Base-by-base conservation (phyloP, 2,329 filamentous ascomycete genomes). In the Fusarium subglutinans region DNA sequence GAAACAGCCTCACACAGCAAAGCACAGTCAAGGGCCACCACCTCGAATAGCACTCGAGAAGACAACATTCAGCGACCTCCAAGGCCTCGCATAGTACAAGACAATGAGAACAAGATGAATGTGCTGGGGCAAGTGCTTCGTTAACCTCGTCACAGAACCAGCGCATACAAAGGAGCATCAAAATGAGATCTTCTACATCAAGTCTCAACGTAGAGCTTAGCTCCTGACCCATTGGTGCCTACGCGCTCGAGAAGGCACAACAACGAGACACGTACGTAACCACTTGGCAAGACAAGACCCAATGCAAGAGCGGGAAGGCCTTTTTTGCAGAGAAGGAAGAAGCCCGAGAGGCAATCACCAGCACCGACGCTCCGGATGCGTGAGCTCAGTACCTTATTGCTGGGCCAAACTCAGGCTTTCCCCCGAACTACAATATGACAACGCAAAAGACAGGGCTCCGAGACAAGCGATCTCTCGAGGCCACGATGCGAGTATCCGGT, bases 401-500 rank as follows among this genome's bases (percentile, higher is more conserved):
- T 51, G 15, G 48, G 30, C 17, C 50, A 53, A 51, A 35, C 3
- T 17, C 33, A 35, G 33, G 33, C 33, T 35, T 35, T 35, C 33
- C 14, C 33, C 33, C 14, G 14, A 35, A 35, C 14, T 35, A 17
- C 14, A 35, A 35, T 35, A 35, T 35, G 14, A 8, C 14, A 35
- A 35, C 33, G 33, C 33, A 35, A 35, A 35, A 8, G 33, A 35
- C 14, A 35, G 33, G 33, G 14, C 14, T 35, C 12, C 15, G 6
- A 24, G 10, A 35, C 2, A 2, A 35, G 30, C 20, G 30, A n/a
- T 12, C 12, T 18, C 8, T 12, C 7, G 11, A 5, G 33, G 10
- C 10, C 11, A 35, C n/a, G 3, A 43, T 5, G 14, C 14, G 35
- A 40, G 5, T 1, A 5, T 4, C 28, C 7, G 2, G 3, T n/a